Base-by-base conservation (phyloP, 257 asterid species). In the Ophiorrhiza pumila region DNA sequence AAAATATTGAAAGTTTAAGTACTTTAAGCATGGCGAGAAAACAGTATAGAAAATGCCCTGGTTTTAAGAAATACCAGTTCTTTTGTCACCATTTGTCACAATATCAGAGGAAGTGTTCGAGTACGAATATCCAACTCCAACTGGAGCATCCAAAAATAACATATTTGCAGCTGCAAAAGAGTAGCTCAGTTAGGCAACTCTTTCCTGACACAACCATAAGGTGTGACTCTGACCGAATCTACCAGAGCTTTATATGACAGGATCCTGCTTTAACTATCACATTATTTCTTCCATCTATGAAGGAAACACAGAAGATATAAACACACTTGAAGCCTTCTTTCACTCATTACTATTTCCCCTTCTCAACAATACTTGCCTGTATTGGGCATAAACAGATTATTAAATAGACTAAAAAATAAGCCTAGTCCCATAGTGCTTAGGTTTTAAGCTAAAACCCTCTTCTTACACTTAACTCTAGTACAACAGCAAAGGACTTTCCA, bases 91-190 rank as follows among this genome's bases (percentile, higher is more conserved):
- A 77, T 90, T 90, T 88, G 71, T 87, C 65, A 52, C 68, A 79
- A 81, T 60, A 82, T 95, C 99, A 63, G 92, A 79, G 45, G 98
- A 87, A 72, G 91, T 85, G 83, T 92, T 95, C 60, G 99, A 92
- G 78, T 89, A 95, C 8, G 99, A 95, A 80, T 74, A 95, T 41
- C 99, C 99, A 75, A 95, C 99, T 65, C 98, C 99, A 73, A 85
- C 98, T 4, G 99, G 99, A 61, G 99, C 87, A 82, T 95, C 99
- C 70, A 92, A 68, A 81, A 92, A 95, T 78, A 95, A 77, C 78
- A 95, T 46, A 77, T 95, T 95, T 68, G 99, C 98, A 76, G 62
- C 99, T 92, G 95, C 83, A 69, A 49, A 74, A 76, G 17, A 59
- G 67, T 39, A 74, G 68, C 42, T 57, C 35, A 64, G 65, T 78